phyloP scores from a whole-genome alignment of 805 yeast genomes.

The Myxozyma melibiosi region DNA sequence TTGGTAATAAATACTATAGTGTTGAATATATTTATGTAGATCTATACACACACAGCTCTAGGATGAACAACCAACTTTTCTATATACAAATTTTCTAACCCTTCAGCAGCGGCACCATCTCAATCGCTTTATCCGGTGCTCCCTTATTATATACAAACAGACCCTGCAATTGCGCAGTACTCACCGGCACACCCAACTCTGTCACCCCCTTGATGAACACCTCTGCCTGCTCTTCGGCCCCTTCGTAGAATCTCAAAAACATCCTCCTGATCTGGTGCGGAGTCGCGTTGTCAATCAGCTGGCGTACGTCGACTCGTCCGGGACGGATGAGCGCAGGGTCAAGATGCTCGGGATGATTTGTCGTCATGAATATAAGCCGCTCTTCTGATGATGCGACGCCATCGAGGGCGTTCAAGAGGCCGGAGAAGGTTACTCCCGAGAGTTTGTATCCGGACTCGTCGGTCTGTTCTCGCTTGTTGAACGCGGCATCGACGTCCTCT shows the following conservation, averaged over 20 bases:
- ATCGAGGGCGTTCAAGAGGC: constrained; percentile 88
- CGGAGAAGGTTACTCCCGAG: constrained; percentile 94
- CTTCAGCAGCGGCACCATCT: constrained; percentile 50
- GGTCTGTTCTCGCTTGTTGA: constrained; percentile 74
- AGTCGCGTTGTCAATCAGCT: constrained; percentile 83
- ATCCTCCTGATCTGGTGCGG: constrained; percentile 74
- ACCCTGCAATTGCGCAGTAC: constrained; percentile 96
- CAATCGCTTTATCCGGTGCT: constrained; percentile 73
- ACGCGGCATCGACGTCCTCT: constrained; percentile 97
- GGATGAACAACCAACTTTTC: no score
- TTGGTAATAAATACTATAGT: background rate
- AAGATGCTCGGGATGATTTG: constrained; percentile 91
- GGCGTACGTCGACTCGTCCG: constrained; percentile 88
- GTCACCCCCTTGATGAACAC: constrained; percentile 51
- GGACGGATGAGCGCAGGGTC: constrained; percentile 95
- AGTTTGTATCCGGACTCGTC: constrained; percentile 69
- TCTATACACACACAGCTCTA: no score
- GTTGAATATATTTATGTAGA: background rate
- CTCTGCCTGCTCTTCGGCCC: constrained; percentile 47
- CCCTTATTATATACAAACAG: constrained; percentile 89
- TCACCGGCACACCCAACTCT: constrained; percentile 58
- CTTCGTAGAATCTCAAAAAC: constrained; percentile 85
- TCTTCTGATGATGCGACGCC: constrained; percentile 98
- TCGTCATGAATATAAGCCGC: constrained; percentile 95
- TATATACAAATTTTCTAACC: background rate